These are phyloP conservation scores for Rubus parviflorus DNA, from an alignment of 306 rosid species.

Conservation along the genomic window DNA sequence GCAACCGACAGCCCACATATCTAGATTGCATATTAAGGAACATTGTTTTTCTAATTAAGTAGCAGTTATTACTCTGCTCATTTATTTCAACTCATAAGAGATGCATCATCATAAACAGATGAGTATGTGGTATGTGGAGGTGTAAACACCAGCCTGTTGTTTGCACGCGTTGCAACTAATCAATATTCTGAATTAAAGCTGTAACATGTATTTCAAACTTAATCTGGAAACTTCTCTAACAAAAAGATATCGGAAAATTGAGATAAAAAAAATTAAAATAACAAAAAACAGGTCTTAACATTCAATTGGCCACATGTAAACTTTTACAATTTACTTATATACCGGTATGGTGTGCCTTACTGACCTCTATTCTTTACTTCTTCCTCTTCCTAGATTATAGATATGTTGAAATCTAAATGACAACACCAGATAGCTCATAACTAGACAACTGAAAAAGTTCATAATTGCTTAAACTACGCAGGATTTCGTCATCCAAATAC, in stretches of 20 bases:
- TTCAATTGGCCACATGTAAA: not conserved
- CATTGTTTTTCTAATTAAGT: slow-evolving; percentile 3
- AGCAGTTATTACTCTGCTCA: not conserved
- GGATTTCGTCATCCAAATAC: not conserved
- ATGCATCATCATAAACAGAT: not conserved
- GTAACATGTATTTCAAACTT: not conserved
- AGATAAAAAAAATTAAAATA: not conserved
- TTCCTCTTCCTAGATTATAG: not conserved
- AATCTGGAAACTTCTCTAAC: not conserved
- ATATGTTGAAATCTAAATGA: not conserved
- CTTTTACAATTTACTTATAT: not conserved
- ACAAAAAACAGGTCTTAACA: not conserved
- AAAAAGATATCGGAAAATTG: not conserved
- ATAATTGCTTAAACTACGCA: not conserved
- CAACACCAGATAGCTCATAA: not conserved
- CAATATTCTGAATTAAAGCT: not conserved
- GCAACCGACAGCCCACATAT: slow-evolving; percentile 99
- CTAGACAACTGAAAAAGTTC: not conserved
- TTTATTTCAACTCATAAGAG: not conserved
- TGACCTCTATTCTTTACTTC: not conserved
- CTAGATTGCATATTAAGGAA: slow-evolving; percentile 51
- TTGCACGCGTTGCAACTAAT: not conserved
- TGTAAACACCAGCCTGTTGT: not conserved
- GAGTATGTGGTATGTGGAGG: not conserved
- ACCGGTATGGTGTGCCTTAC: not conserved